These are phyloP conservation scores for Aspergillus terreus DNA, from an alignment of 2,329 filamentous ascomycete genomes.

Conservation along the genomic window DNA sequence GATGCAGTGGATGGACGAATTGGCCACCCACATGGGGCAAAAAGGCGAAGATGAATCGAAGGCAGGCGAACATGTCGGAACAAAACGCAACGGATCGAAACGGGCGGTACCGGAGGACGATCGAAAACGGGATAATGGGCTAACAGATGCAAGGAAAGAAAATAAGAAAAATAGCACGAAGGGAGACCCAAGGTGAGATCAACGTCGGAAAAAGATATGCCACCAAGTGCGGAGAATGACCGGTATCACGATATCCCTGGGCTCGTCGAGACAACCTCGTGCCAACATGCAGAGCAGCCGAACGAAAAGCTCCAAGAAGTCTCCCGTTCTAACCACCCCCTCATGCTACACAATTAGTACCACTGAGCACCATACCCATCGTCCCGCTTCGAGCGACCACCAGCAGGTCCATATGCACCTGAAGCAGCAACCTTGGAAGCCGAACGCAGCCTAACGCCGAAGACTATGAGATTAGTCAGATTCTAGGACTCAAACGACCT, in stretches of 20 bases:
- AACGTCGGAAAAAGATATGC: slow-evolving; percentile 29
- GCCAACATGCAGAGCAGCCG: slow-evolving; percentile 25
- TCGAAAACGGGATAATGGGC: slow-evolving; percentile 34
- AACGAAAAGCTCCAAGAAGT: slow-evolving; percentile 13
- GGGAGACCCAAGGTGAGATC: slow-evolving; percentile 30
- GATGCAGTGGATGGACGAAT: background rate
- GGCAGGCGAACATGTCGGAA: slow-evolving; percentile 15
- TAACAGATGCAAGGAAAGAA: slow-evolving; percentile 31
- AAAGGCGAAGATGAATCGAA: slow-evolving; percentile 12
- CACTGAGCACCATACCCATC: slow-evolving; percentile 49
- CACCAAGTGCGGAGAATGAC: slow-evolving; percentile 26
- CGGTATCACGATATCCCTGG: slow-evolving; percentile 25
- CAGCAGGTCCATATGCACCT: slow-evolving; percentile 44
- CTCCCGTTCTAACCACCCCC: slow-evolving; percentile 22
- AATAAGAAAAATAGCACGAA: slow-evolving; percentile 22
- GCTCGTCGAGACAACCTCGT: slow-evolving; percentile 25
- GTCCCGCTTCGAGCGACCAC: slow-evolving; percentile 52
- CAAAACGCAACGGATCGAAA: slow-evolving; percentile 28
- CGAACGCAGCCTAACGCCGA: slow-evolving; percentile 82
- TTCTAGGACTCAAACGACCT: slow-evolving; percentile 64
- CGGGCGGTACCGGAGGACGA: slow-evolving; percentile 29
- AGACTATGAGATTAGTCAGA: slow-evolving; percentile 78
- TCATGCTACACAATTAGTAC: slow-evolving; percentile 40
- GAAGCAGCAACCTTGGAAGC: slow-evolving; percentile 66
- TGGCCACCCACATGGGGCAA: background rate